Base-by-base conservation (phyloP, 306 rosid genomes). In the Medicago arabica region DNA sequence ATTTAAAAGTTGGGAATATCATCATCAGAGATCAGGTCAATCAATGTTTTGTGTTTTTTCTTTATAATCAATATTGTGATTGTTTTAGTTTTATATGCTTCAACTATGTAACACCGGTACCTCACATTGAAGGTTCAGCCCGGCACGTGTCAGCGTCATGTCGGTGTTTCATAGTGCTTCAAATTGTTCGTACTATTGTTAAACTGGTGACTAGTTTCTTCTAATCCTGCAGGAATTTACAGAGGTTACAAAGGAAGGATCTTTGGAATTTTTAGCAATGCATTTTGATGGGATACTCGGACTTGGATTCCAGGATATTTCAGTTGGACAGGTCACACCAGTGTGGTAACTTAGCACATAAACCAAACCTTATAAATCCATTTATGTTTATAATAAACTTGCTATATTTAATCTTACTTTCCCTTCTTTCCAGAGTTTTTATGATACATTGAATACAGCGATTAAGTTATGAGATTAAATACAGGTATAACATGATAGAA, bases 251-350 rank as follows among this genome's bases (percentile, higher is more conserved):
- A 84, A 77, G 71, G 87, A 84, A 59, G 43, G 69, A n/a, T 59
- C 78, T 34, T 25, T 84, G 51, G 82, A 53, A 28, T 73, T 84
- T 81, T 38, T 84, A 66, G 85, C 77, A 25, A 54, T 40, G 8
- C 79, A 81, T 62, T 84, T 84, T 81, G 87, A 84, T 77, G 85
- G 87, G 21, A 74, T 84, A 53, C 83, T 84, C 61, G 85, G 87
- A 63, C 87, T 84, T 77, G 87, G 87, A 44, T 84, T 84, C 55
- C 80, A 68, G 54, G 74, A 84, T 51, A 62, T 54, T 60, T 63
- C 87, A 50, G 72, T 81, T 31, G 80, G 75, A 61, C 31, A 84
- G 17, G 85, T 72, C 59, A 51, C 82, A 54, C 87, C 87, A 65
- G 81, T 81, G 70, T 84, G 87, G 87, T 84, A 84, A 25, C 51